phyloP scores from a whole-genome alignment of 352 stramenopile species.

The Globisporangium takayamanum region DNA sequence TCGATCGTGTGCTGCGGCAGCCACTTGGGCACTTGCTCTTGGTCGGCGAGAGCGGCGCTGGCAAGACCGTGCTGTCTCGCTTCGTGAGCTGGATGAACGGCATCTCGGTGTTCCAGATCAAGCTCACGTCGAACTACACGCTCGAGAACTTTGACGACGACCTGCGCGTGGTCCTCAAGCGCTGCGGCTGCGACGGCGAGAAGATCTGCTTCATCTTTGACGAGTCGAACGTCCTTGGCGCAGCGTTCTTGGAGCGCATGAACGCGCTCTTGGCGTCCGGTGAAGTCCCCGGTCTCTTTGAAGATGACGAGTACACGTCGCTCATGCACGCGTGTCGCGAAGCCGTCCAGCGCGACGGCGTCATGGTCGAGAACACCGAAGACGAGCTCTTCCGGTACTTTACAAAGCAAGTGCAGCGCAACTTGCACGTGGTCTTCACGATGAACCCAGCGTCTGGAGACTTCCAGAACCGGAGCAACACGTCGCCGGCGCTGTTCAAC shows the following conservation, averaged over 20 bases:
- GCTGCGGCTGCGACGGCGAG: conserved; percentile 97
- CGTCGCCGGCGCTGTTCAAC: conserved; percentile 99
- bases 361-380: conserved; percentile 91
- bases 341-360: conserved; percentile 87
- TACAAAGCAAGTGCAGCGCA: conserved; percentile 96
- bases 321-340: conserved; percentile 95
- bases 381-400: conserved; percentile 97
- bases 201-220: conserved; percentile 99
- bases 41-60: conserved; percentile 97
- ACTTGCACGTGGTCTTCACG: conserved; percentile 99
- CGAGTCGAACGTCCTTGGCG: conserved; percentile 97
- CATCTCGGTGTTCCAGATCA: conserved; percentile 99
- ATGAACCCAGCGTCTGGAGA: conserved; percentile 99
- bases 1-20: conserved; percentile 97
- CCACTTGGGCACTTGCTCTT: conserved; percentile 98
- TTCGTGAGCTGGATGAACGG: conserved; percentile 99
- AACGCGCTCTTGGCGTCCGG: conserved; percentile 99
- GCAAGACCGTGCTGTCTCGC: conserved; percentile 98
- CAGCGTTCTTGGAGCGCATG: conserved; percentile 99
- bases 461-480: conserved; percentile 96
- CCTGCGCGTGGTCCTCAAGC: conserved; percentile 95
- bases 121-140: conserved; percentile 97
- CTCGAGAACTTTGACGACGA: conserved; percentile 99
- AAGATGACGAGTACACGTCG: conserved; percentile 98
- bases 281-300: conserved; percentile 99